phyloP scores from a whole-genome alignment of 768 basidiomycete genomes.

The Rubroboletus satanas region DNA sequence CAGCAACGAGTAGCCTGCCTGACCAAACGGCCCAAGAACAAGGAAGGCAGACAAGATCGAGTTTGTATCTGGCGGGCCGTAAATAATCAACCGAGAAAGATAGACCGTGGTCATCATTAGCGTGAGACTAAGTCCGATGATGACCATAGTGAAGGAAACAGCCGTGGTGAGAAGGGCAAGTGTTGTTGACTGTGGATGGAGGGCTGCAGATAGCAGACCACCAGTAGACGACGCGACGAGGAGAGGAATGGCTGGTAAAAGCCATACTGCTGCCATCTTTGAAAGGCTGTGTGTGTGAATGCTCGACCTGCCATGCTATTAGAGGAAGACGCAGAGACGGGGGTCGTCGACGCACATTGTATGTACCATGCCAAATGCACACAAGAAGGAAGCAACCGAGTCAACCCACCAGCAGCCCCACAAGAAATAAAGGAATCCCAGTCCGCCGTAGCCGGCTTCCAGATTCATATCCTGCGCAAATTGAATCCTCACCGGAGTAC shows the following conservation, averaged over 20 bases:
- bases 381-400: slow-evolving; percentile 36
- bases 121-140: slow-evolving; percentile 45
- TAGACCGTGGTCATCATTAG: slow-evolving; percentile 49
- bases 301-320: slow-evolving; percentile 38
- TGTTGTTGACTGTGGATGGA: slow-evolving; percentile 34
- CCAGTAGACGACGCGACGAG: slow-evolving; percentile 53
- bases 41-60: slow-evolving; percentile 45
- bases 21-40: slow-evolving; percentile 51
- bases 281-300: slow-evolving; percentile 39
- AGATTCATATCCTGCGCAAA: slow-evolving; percentile 30
- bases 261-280: slow-evolving; percentile 44
- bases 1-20: slow-evolving; percentile 46
- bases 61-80: slow-evolving; percentile 38
- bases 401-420: slow-evolving; percentile 56
- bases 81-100: slow-evolving; percentile 41
- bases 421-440: slow-evolving; percentile 36
- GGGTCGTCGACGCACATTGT: slow-evolving; percentile 35
- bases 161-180: slow-evolving; percentile 42
- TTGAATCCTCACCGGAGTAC: not conserved
- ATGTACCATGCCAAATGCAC: slow-evolving; percentile 49
- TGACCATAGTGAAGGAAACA: slow-evolving; percentile 41
- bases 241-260: slow-evolving; percentile 49
- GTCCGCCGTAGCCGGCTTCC: slow-evolving; percentile 35
- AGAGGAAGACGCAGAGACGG: not conserved
- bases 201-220: slow-evolving; percentile 39